phyloP scores from a whole-genome alignment of 1,139 yeast species.

The Pichia sorboxylosa region DNA sequence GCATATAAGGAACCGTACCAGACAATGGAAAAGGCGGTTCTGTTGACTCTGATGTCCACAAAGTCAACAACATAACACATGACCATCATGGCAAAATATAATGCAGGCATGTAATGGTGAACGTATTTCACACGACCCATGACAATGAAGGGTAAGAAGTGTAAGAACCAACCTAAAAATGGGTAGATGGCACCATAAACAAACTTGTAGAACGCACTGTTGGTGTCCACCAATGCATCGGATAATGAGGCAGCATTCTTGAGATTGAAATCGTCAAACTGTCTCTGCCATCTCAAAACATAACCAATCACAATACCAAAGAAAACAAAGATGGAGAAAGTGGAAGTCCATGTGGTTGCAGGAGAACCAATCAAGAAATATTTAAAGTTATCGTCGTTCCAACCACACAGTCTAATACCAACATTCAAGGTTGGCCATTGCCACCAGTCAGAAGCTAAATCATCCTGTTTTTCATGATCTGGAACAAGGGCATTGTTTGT shows the following conservation, averaged over 20 bases:
- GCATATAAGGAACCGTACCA: conserved; percentile 38
- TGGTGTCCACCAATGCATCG: conserved; percentile 18
- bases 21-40: conserved; percentile 26
- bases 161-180: conserved; percentile 60
- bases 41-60: conserved; percentile 34
- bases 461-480: conserved; percentile 83
- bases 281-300: conserved; percentile 90
- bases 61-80: conserved; percentile 66
- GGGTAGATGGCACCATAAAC: conserved; percentile 80
- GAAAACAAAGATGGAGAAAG: conserved; percentile 56
- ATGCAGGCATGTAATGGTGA: conserved; percentile 79
- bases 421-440: conserved; percentile 94
- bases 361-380: conserved; percentile 91
- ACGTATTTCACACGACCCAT: conserved; percentile 81
- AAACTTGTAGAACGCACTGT: conserved; percentile 32
- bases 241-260: conserved; percentile 6
- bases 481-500: conserved; percentile 94
- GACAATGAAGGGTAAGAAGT: conserved; percentile 58
- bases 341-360: conserved; percentile 87
- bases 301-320: conserved; percentile 44
- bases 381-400: conserved; percentile 73
- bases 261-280: conserved; percentile 53
- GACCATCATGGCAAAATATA: conserved; percentile 85
- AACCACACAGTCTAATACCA: conserved; percentile 92
- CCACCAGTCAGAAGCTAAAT: conserved; percentile 87